Conservation (phyloP, 441 rosid species). For the Viola pubescens region DNA sequence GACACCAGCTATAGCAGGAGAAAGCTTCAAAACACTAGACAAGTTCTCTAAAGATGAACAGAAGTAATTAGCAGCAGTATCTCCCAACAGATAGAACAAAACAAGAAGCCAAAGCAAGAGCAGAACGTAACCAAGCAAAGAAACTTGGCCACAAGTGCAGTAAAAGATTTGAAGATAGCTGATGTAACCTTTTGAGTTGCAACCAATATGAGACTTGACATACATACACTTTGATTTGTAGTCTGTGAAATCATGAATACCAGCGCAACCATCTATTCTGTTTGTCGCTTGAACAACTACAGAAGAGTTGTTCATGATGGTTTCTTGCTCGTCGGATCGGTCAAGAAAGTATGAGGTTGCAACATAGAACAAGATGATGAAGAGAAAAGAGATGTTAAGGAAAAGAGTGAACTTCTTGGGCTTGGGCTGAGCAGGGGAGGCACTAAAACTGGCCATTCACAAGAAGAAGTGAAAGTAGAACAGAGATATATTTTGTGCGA, state of each 20-base stretch:
- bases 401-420: slow-evolving; percentile 29
- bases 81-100: slow-evolving; percentile 70
- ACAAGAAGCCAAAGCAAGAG: slow-evolving; percentile 57
- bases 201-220: slow-evolving; percentile 38
- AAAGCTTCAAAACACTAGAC: slow-evolving; percentile 60
- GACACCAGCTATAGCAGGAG: slow-evolving; percentile 80
- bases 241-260: slow-evolving; percentile 33
- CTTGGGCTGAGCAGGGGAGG: slow-evolving; percentile 17
- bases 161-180: slow-evolving; percentile 74
- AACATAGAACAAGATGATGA: slow-evolving; percentile 32
- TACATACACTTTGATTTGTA: slow-evolving; percentile 48
- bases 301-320: slow-evolving; percentile 2
- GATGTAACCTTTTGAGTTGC: slow-evolving; percentile 71
- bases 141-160: slow-evolving; percentile 48
- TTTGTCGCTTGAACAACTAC: slow-evolving; percentile 5
- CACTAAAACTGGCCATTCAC: slow-evolving; percentile 30
- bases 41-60: slow-evolving; percentile 71
- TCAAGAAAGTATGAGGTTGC: slow-evolving; percentile 18
- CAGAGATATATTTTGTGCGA: slow-evolving; percentile 7
- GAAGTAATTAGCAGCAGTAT: slow-evolving; percentile 79
- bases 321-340: slow-evolving; percentile 11
- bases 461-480: slow-evolving; percentile 16
- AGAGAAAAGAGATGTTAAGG: slow-evolving; percentile 42
- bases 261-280: slow-evolving; percentile 23
- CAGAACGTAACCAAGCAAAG: slow-evolving; percentile 43